Percentiles rank a stretch among this genome's conserved stretches.
These are phyloP conservation scores for Malassezia arunalokei DNA, from an alignment of 1,284 basidiomycete species.

Conservation along the genomic window DNA sequence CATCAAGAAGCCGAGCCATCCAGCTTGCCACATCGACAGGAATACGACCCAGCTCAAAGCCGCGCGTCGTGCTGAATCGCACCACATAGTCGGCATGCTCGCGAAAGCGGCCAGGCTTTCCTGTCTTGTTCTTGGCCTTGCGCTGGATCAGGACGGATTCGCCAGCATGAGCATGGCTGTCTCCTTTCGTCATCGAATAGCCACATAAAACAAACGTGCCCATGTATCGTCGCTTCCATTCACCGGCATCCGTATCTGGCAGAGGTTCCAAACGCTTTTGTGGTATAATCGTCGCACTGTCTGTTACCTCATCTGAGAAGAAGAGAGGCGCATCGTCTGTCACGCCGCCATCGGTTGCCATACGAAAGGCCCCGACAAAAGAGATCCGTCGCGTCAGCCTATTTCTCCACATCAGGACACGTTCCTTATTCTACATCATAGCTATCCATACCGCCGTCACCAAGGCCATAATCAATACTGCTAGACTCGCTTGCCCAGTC, in stretches of 20 bases:
- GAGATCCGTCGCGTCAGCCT: neutral
- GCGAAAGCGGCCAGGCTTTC: constrained; percentile 12
- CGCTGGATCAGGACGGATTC: constrained; percentile 32
- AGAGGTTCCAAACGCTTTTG: neutral
- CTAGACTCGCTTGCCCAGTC: constrained; percentile 24
- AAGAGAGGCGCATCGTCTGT: constrained; percentile 14
- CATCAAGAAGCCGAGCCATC: constrained; percentile 40
- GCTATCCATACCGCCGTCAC: constrained; percentile 20
- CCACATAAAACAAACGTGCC: constrained; percentile 40
- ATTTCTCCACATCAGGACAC: neutral
- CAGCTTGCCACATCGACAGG: constrained; percentile 34
- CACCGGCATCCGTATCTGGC: neutral
- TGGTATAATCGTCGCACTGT: neutral
- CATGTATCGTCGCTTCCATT: constrained; percentile 22
- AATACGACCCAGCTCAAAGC: constrained; percentile 39
- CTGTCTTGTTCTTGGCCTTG: constrained; percentile 20
- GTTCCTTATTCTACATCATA: constrained; percentile 14
- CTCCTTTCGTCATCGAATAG: constrained; percentile 39
- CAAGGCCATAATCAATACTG: constrained; percentile 19
- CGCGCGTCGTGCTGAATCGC: constrained; percentile 37
- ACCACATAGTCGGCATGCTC: constrained; percentile 29
- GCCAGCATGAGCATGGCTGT: constrained; percentile 29
- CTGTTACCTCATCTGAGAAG: constrained; percentile 3
- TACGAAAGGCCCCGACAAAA: too few relatives aligned
- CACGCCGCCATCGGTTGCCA: too few relatives aligned